phyloP scores from a whole-genome alignment of 768 basidiomycete genomes.

The Hydnomerulius pinastri region DNA sequence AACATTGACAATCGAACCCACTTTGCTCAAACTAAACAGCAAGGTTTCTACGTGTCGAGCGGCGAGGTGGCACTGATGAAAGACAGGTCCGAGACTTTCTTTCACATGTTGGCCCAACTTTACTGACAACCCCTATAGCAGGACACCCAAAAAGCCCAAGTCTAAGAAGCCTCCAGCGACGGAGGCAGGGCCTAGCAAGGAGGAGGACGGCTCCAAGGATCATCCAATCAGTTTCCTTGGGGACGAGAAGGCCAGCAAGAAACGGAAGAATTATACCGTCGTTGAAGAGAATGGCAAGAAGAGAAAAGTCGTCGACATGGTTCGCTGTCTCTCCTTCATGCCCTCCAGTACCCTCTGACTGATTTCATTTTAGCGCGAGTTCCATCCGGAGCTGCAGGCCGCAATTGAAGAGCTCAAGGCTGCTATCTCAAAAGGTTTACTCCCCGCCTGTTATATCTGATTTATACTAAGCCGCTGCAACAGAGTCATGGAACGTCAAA shows the following conservation, averaged over 20 bases:
- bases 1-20: conserved; percentile 87
- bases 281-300: conserved; percentile 64
- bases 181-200: conserved; percentile 25
- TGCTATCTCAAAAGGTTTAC: conserved; percentile 60
- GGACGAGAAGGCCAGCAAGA: conserved; percentile 45
- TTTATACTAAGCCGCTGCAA: neutral
- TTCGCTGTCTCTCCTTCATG: conserved; percentile 30
- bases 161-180: conserved; percentile 49
- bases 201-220: conserved; percentile 49
- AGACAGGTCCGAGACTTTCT: conserved; percentile 51
- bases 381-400: conserved; percentile 69
- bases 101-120: neutral
- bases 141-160: conserved; percentile 71
- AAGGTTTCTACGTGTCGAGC: conserved; percentile 89
- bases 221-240: conserved; percentile 48
- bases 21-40: conserved; percentile 89
- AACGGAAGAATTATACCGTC: conserved; percentile 56
- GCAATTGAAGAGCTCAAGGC: conserved; percentile 61
- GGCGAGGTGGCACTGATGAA: conserved; percentile 87
- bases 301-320: conserved; percentile 69
- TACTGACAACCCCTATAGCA: conserved; percentile 31
- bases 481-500: conserved; percentile 79
- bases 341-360: neutral
- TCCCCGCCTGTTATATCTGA: neutral
- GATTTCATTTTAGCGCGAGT: conserved; percentile 47